Conservation (phyloP, 2,329 filamentous ascomycete genomes). For the Fusarium sp. region DNA sequence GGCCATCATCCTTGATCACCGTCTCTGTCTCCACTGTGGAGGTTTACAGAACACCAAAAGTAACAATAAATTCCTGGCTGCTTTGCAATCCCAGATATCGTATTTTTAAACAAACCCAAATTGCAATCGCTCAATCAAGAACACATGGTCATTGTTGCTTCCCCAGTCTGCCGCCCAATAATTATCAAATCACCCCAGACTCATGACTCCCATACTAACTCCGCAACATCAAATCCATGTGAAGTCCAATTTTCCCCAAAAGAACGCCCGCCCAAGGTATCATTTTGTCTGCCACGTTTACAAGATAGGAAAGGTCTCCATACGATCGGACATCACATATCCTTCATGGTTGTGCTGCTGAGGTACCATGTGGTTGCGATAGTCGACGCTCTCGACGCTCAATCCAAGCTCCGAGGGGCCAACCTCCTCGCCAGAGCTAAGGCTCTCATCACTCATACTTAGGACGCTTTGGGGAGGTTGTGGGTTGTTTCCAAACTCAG, state of each 20-base stretch:
- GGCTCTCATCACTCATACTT: conserved; percentile 69
- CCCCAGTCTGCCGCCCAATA: not conserved
- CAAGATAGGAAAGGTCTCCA: conserved; percentile 45
- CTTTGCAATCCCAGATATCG: conserved; percentile 19
- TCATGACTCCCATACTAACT: conserved; percentile 25
- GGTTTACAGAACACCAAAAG: conserved; percentile 1
- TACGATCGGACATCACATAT: conserved; percentile 45
- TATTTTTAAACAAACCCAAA: conserved; percentile 16
- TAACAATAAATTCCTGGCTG: conserved; percentile 14
- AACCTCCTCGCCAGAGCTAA: conserved; percentile 68
- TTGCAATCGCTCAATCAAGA: conserved; percentile 26
- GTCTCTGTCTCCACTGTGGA: not conserved
- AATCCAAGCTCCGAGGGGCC: conserved; percentile 62
- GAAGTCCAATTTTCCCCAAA: conserved; percentile 16
- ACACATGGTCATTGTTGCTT: conserved; percentile 1
- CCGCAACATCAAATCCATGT: conserved; percentile 25
- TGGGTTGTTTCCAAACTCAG: conserved; percentile 60
- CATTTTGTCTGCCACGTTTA: conserved; percentile 31
- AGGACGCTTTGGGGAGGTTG: conserved; percentile 66
- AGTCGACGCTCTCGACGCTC: conserved; percentile 55
- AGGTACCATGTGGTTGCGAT: conserved; percentile 49
- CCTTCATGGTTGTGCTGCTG: conserved; percentile 37
- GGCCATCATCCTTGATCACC: conserved; percentile 16
- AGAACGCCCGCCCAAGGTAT: conserved; percentile 34
- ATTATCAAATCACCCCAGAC: conserved; percentile 31